Base-by-base conservation (phyloP, 352 stramenopile species). In the Phytopythium cucurbitacearum region DNA sequence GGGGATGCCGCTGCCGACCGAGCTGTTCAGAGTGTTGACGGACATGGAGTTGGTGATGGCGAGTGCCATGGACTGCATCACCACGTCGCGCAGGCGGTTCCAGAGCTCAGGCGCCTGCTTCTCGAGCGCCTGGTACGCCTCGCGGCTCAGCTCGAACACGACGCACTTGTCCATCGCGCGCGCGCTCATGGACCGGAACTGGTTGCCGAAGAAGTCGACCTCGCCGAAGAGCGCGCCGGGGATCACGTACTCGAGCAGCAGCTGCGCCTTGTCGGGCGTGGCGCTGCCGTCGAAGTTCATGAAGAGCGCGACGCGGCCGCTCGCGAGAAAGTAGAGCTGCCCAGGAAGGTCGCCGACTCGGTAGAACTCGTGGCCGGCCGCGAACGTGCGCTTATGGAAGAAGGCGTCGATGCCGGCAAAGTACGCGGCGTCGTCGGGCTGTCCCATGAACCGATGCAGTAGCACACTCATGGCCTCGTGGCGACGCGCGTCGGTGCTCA, bases 221-320 rank as follows among this genome's bases (percentile, higher is more conserved):
- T 95, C 85, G 21, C 85, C 85, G 60, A 95, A 95, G 74, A 93
- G 89, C 35, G 80, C 81, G 7, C 80, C 82, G 0, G 82, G 76
- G 13, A 89, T 75, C 40, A 91, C 81, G 34, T 80, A 77, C 57
- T 91, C 80, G 7, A 92, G 48, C 50, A 85, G 50, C 39, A 72
- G 70, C 33, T 91, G 48, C 12, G 68, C 48, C 52, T 82, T 84
- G 1, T 73, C 64, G 5, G 71, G 67, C 4, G 58, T 55, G n/a
- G 71, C 67, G 47, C 67, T 80, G 28, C 71, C 77, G 16, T 91
- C 80, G 12, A 80, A 71, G 56, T 91, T 90, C 75, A 91, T 89
- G 61, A 74, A 87, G 15, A 94, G 65, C 35, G 71, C 73, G 41
- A 94, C 75, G 7, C 80, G 72, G 16, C 84, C 84, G 12, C 70